A percentile compares a stretch with the other conserved stretches of the same genome.
These are phyloP conservation scores for Hypoxylon rubiginosum DNA, from an alignment of 2,329 filamentous ascomycete genomes.

Conservation along the genomic window DNA sequence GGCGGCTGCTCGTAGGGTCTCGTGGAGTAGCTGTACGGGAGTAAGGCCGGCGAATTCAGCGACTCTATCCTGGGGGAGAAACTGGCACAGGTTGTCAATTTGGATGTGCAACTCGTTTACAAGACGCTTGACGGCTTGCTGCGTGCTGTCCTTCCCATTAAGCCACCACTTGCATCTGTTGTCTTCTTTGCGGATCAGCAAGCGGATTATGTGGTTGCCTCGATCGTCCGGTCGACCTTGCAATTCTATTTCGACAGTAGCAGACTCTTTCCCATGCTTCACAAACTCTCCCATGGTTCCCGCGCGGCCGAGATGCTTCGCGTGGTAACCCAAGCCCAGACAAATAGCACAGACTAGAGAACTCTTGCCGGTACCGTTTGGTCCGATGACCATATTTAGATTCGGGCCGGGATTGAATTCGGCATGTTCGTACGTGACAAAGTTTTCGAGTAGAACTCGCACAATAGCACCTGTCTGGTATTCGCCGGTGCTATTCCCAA, in stretches of 20 bases:
- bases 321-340: conserved; percentile 86
- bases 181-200: conserved; percentile 84
- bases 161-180: conserved; percentile 85
- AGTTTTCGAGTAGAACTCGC: conserved; percentile 86
- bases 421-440: conserved; percentile 93
- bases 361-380: conserved; percentile 98
- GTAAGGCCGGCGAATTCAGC: conserved; percentile 91
- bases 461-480: conserved; percentile 87
- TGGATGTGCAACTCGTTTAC: conserved; percentile 85
- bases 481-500: conserved; percentile 35
- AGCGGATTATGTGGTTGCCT: conserved; percentile 79
- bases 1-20: conserved; percentile 90
- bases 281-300: conserved; percentile 90
- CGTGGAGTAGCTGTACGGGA: conserved; percentile 83
- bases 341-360: conserved; percentile 98
- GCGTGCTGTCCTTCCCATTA: conserved; percentile 73
- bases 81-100: conserved; percentile 97
- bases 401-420: conserved; percentile 93
- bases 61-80: conserved; percentile 94
- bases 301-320: conserved; percentile 86
- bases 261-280: conserved; percentile 85
- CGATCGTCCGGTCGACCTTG: conserved; percentile 71
- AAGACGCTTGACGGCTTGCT: conserved; percentile 75
- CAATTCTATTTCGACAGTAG: conserved; percentile 91
- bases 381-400: conserved; percentile 98